Percentiles rank a stretch among this genome's conserved stretches.
Conservation (phyloP, 2,329 filamentous ascomycete species). For the Atkinsonella hypoxylon region DNA sequence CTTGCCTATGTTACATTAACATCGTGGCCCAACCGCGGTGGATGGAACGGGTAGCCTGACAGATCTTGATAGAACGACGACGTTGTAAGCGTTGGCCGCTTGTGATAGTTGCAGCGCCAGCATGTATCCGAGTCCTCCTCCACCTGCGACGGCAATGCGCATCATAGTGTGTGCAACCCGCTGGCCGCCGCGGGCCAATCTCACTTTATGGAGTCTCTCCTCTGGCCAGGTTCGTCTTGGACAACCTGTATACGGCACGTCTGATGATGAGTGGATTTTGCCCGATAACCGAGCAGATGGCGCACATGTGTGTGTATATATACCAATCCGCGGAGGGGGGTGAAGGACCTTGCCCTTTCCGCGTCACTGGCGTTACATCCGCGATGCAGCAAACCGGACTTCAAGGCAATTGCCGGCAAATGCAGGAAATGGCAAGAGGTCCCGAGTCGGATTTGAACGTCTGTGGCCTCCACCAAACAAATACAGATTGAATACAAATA, state of each 20-base stretch:
- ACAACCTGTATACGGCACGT: slow-evolving; percentile 3
- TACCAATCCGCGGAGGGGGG: slow-evolving; percentile 5
- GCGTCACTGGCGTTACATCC: slow-evolving; percentile 16
- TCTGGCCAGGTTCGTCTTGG: slow-evolving; percentile 1
- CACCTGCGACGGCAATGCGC: slow-evolving; percentile 37
- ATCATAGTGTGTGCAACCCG: slow-evolving; percentile 24
- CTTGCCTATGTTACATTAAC: slow-evolving; percentile 31
- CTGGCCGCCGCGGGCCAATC: slow-evolving; percentile 9
- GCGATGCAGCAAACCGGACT: slow-evolving; percentile 8
- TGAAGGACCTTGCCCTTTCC: slow-evolving; percentile 8
- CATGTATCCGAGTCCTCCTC: slow-evolving; percentile 31
- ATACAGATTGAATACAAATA: slow-evolving; percentile 3
- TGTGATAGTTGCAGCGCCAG: slow-evolving; percentile 44
- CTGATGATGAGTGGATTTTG: slow-evolving; percentile 4
- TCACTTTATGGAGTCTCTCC: slow-evolving; percentile 5
- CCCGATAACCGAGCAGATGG: background rate
- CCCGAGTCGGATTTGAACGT: slow-evolving; percentile 7
- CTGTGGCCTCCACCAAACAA: slow-evolving; percentile 7
- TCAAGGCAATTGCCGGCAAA: slow-evolving; percentile 9
- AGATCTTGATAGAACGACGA: slow-evolving; percentile 56
- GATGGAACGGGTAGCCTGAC: slow-evolving; percentile 11
- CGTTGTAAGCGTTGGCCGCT: slow-evolving; percentile 46
- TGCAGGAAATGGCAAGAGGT: slow-evolving; percentile 6
- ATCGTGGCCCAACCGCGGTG: slow-evolving; percentile 1
- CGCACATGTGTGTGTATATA: slow-evolving; percentile 8